Evolutionary conservation across 2,329 filamentous ascomycete genomes (phyloP), one percentile per base, ranked within the genome.

Genomic region (Fusarium xyrophilum): DNA sequence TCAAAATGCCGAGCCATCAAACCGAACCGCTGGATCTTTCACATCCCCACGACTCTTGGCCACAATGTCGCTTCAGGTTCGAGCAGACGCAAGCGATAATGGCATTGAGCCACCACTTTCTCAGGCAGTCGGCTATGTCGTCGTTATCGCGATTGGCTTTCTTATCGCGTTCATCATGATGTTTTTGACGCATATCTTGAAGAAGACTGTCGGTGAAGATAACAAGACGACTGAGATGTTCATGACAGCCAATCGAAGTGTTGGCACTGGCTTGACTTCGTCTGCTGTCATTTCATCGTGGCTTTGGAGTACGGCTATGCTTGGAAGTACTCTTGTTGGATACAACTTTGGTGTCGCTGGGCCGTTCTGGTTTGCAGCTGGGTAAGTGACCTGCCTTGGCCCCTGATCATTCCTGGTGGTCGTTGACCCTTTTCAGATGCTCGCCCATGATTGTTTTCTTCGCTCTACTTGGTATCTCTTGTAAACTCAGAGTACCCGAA

Each of bases 361-460:
- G 0, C 85, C 85, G 0, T 86, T 88, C 56, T 88, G 85, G 85
- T 88, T 84, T 61, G 84, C 84, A 5, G 84, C 84, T 46, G 85
- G 85, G 75, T 77, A 59, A 35, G 64, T 39, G 1, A 0, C 3
- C 0, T 13, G 1, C 2, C 2, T 15, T 9, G n/a, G n/a, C n/a
- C n/a, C n/a, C n/a, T n/a, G 5, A 12, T 6, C 1, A 12, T 35
- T 17, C 3, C 7, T 2, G 12, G n/a, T 6, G 8, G 12, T 17
- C 5, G 3, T 5, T 58, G 10, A 58, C 10, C 1, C 0, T 15
- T 11, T 0, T 0, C 2, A 65, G 77, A 3, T 85, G 83, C 51
- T 84, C 82, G 13, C 82, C 84, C 0, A 85, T 85, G 82, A 86
- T 87, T 43, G 82, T 85, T 0, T 85, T 87, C 71, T 86, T 87